These are phyloP conservation scores for Metschnikowia kofuensis DNA, from an alignment of 805 yeast species.

Conservation along the genomic window DNA sequence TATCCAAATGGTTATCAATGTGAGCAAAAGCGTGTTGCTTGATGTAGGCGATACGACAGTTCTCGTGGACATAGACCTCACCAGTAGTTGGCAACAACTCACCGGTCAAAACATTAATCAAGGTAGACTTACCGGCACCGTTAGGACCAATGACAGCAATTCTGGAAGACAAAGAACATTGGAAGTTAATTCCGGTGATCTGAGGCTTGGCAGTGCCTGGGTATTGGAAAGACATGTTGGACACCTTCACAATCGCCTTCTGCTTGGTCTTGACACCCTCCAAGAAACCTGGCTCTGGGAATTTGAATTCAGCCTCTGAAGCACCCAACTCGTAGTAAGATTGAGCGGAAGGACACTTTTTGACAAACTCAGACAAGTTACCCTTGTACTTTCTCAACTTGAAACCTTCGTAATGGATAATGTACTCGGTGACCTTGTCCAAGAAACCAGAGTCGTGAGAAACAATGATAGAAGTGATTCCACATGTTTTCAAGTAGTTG, in stretches of 20 bases:
- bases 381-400: slow-evolving; percentile 99
- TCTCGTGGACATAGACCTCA: slow-evolving; percentile 99
- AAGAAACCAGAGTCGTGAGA: slow-evolving; percentile 99
- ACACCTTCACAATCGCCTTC: slow-evolving; percentile 98
- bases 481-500: slow-evolving; percentile 98
- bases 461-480: slow-evolving; percentile 96
- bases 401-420: slow-evolving; percentile 99
- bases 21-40: slow-evolving; percentile 99
- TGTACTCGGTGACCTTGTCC: slow-evolving; percentile 95
- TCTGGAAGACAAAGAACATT: slow-evolving; percentile 98
- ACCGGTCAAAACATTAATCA: slow-evolving; percentile 98
- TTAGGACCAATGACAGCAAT: slow-evolving; percentile 99
- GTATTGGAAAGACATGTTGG: slow-evolving; percentile 98
- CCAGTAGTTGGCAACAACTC: slow-evolving; percentile 97
- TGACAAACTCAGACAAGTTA: slow-evolving; percentile 97
- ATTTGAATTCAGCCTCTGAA: slow-evolving; percentile 91
- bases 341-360: slow-evolving; percentile 98
- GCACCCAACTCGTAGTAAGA: slow-evolving; percentile 98
- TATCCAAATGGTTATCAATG: slow-evolving; percentile 97
- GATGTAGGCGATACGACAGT: slow-evolving; percentile 99
- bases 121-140: slow-evolving; percentile 99
- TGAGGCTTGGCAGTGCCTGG: slow-evolving; percentile 98
- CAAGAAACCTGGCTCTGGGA: slow-evolving; percentile 99
- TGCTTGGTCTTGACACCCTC: slow-evolving; percentile 99
- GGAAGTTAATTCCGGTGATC: slow-evolving; percentile 88